phyloP scores from a whole-genome alignment of 2,329 filamentous ascomycete genomes.

The Aspergillus hiratsukae region DNA sequence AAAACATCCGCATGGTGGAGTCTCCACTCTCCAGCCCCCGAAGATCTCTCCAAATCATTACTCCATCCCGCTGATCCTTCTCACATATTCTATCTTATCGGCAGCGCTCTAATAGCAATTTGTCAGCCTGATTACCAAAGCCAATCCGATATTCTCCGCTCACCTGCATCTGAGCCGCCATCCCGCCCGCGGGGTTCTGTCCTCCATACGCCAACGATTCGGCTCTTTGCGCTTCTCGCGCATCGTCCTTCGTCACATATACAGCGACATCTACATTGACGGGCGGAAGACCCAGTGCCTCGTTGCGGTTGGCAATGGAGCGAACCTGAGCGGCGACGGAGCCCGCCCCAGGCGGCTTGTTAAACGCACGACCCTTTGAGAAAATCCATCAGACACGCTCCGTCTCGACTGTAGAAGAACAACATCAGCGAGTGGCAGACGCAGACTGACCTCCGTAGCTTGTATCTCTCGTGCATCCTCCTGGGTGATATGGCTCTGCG shows the following conservation, averaged over 20 bases:
- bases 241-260: constrained; percentile 32
- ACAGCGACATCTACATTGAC: constrained; percentile 17
- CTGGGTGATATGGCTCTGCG: constrained; percentile 28
- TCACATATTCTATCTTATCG: constrained; percentile 28
- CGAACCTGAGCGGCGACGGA: constrained; percentile 30
- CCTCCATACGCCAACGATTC: constrained; percentile 27
- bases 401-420: too few relatives aligned
- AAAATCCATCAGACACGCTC: neutral
- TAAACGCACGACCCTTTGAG: constrained; percentile 30
- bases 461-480: constrained; percentile 31
- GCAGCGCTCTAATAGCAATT: constrained; percentile 26
- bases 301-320: constrained; percentile 31
- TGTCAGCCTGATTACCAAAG: constrained; percentile 6
- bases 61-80: constrained; percentile 8
- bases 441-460: constrained; percentile 25
- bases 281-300: constrained; percentile 23
- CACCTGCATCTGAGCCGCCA: constrained; percentile 33
- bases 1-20: neutral
- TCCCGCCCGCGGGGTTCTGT: constrained; percentile 26
- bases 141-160: constrained; percentile 6
- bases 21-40: neutral
- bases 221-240: constrained; percentile 26
- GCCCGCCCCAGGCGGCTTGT: constrained; percentile 25
- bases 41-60: neutral
- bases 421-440: neutral